phyloP scores from a whole-genome alignment of 2,329 filamentous ascomycete genomes.

The Claviceps sp. region DNA sequence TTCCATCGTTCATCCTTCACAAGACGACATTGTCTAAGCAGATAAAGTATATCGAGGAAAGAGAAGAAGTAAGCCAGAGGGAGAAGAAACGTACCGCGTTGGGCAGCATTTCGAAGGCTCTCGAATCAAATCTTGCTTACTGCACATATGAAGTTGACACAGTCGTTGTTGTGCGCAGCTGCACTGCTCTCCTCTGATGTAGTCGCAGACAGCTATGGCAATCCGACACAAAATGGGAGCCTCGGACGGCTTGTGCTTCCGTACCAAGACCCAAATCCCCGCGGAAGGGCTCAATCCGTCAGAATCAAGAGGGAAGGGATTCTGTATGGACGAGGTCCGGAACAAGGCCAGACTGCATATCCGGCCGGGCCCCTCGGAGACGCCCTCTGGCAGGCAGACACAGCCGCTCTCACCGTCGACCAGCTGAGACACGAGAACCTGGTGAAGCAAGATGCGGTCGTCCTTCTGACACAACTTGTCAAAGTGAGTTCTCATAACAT shows the following conservation, averaged over 20 bases:
- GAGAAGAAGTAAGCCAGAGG: neutral
- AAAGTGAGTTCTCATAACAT: neutral
- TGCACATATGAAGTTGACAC: neutral
- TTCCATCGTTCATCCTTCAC: no score
- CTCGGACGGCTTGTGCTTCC: neutral
- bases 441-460: neutral
- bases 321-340: conserved; percentile 1
- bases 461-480: neutral
- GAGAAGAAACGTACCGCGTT: neutral
- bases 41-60: neutral
- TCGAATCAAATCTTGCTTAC: neutral
- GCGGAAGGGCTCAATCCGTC: neutral
- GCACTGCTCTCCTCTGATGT: neutral
- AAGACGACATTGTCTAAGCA: no score
- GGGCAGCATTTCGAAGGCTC: neutral
- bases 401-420: neutral
- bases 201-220: neutral
- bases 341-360: conserved; percentile 1
- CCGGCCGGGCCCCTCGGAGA: conserved; percentile 1
- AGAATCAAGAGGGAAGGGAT: neutral
- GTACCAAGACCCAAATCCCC: neutral
- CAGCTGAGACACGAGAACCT: neutral
- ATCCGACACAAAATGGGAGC: neutral
- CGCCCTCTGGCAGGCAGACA: neutral
- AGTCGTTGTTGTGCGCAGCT: neutral